Evolutionary conservation across 768 basidiomycete species (phyloP), one percentile per base, ranked within the genome.

Genomic region (Rhodotorula babjevae): DNA sequence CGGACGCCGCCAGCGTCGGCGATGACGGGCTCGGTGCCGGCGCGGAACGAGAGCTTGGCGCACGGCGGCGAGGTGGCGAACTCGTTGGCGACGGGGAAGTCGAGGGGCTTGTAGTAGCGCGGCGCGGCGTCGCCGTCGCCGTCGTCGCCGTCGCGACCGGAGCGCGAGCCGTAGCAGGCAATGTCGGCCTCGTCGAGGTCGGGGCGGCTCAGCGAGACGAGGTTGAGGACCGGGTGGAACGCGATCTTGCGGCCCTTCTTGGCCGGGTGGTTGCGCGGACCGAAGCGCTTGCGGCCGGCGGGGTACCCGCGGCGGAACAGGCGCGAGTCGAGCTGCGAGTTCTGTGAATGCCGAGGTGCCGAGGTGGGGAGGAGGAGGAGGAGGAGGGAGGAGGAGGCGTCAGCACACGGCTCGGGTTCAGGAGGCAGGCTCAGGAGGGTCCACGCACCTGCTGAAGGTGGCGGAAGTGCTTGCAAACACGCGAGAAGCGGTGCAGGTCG

Each of bases 401-500:
- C 36, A 36, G 36, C 36, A 5, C 36, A 36, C 36, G 5, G 36
- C 36, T 36, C 36, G 36, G 36, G 36, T 9, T 36, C 5, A 9
- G 36, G 36, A 9, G 4, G 31, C 8, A 8, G 31, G 55, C 40
- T 18, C 12, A 21, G 25, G 40, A 18, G 18, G 47, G 23, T 14
- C 3, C 0, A 21, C 59, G 40, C 53, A 69, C 61, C 55, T 69
- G 46, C 42, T 63, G 55, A 29, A 63, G 23, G 7, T 25, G 5
- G 46, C 58, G 61, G 25, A 69, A 49, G 42, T n/a, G 21, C 46
- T 63, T 69, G 53, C 60, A 69, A 8, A 55, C 52, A 27, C 68
- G 42, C n/a, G 53, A 57, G 56, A 63, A 19, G 55, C 68, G 68
- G 52, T 63, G 58, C 44, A 63, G 36, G 61, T 69, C 68, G 12